Conservation (phyloP, 169 alveolate species). For the Plasmodium malariae region DNA sequence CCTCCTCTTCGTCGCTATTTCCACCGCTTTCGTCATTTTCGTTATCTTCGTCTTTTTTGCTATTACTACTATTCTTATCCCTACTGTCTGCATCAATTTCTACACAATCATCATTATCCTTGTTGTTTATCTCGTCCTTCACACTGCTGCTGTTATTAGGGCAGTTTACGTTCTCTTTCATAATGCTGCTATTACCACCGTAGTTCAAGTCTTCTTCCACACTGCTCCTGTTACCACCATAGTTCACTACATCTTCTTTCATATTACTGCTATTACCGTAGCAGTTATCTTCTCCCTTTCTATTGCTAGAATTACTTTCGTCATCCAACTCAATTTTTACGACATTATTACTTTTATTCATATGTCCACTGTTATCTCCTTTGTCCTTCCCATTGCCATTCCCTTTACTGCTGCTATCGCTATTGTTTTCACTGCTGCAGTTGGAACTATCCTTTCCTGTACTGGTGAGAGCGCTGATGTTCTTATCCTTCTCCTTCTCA, state of each 20-base stretch:
- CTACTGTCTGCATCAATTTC: no score
- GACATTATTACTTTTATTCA: background rate
- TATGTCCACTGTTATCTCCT: background rate
- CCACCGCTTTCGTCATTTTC: background rate
- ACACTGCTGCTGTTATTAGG: background rate
- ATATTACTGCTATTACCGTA: background rate
- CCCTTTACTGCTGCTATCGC: background rate
- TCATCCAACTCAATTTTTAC: background rate
- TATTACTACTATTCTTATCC: background rate
- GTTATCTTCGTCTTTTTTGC: background rate
- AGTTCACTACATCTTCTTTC: background rate
- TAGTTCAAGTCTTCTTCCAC: background rate
- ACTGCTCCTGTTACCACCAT: background rate
- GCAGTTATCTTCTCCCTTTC: background rate
- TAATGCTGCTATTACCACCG: background rate
- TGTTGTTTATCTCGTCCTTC: background rate
- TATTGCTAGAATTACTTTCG: background rate
- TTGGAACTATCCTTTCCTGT: background rate
- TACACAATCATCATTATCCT: background rate
- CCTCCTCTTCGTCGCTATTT: background rate
- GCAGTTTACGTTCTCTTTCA: no score
- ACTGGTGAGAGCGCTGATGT: background rate
- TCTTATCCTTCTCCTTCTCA: background rate
- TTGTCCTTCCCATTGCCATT: background rate
- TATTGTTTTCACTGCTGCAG: background rate